Evolutionary conservation across 306 rosid species (phyloP), one percentile per base, ranked within the genome.

Genomic region (Corylus heterophylla): DNA sequence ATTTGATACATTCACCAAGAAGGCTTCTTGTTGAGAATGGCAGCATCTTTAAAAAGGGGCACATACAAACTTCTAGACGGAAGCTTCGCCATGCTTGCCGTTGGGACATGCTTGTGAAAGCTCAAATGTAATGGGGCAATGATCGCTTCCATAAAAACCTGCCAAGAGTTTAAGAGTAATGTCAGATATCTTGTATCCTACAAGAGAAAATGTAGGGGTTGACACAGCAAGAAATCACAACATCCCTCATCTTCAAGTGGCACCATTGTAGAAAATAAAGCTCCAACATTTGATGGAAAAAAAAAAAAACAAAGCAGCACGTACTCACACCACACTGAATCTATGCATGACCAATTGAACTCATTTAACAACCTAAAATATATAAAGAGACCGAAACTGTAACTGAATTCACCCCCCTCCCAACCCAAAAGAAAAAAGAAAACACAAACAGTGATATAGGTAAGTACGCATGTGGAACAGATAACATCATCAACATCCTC

Each of bases 81-180:
- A 75, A 64, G 75, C 69, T 83, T 80, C 89, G 62, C 73, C 76
- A 72, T 79, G 83, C 54, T 49, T 59, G 71, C 88, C 69, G 69
- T 37, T 49, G 22, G 86, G 64, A 59, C 79, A 73, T 71, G 83
- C 85, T 84, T 82, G 87, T 47, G 96, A 91, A 27, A 95, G 97
- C 86, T 87, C 93, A 48, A 95, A 88, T 45, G 89, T 85, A 78
- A 91, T 93, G 7, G 97, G 99, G 80, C 99, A 95, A 79, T 93
- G 99, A 83, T 95, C 98, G 77, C 98, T 95, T 80, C 98, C 98
- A 69, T 88, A 87, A 83, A 95, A 95, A 47, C 97, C 99, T 95
- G 84, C 78, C 18, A 78, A 75, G 83, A 76, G 67, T 56, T 58
- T 71, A 51, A 79, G 68, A 83, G 69, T 64, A 90, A 22, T 42